Evolutionary conservation across 2,329 filamentous ascomycete species (phyloP).

Genomic region (Colletotrichum tropicale): DNA sequence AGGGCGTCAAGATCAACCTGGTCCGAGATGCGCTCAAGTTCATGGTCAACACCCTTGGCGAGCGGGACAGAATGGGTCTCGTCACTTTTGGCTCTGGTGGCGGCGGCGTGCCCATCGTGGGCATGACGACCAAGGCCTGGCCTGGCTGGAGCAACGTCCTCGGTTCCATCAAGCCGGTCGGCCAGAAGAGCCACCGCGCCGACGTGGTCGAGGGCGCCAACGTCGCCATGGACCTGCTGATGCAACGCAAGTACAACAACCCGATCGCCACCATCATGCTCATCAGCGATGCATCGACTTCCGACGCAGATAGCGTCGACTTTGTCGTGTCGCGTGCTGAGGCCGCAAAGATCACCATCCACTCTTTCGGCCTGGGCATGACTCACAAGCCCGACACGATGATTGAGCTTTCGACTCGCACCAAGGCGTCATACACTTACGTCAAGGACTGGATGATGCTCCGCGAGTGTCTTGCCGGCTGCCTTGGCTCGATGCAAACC

Average conservation of each 20-base stretch:
- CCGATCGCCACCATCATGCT: constrained; percentile 94
- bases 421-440: constrained; percentile 96
- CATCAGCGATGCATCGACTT: constrained; percentile 96
- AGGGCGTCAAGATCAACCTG: constrained; percentile 97
- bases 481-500: constrained; percentile 88
- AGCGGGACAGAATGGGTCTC: constrained; percentile 93
- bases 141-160: constrained; percentile 87
- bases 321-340: constrained; percentile 97
- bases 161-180: constrained; percentile 87
- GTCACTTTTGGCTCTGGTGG: constrained; percentile 96
- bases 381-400: constrained; percentile 99
- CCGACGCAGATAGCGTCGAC: constrained; percentile 93
- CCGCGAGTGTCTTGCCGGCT: constrained; percentile 92
- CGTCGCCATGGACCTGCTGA: constrained; percentile 96
- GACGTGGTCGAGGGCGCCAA: constrained; percentile 98
- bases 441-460: constrained; percentile 99
- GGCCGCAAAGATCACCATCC: constrained; percentile 95
- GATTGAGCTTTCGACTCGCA: constrained; percentile 94
- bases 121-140: constrained; percentile 97
- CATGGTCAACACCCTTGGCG: constrained; percentile 86
- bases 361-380: constrained; percentile 94
- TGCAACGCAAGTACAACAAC: constrained; percentile 97
- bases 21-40: constrained; percentile 92
- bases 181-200: constrained; percentile 93
- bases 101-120: constrained; percentile 92